These are phyloP conservation scores for Trichoderma sp. DNA, from an alignment of 2,329 filamentous ascomycete species.

Conservation along the genomic window DNA sequence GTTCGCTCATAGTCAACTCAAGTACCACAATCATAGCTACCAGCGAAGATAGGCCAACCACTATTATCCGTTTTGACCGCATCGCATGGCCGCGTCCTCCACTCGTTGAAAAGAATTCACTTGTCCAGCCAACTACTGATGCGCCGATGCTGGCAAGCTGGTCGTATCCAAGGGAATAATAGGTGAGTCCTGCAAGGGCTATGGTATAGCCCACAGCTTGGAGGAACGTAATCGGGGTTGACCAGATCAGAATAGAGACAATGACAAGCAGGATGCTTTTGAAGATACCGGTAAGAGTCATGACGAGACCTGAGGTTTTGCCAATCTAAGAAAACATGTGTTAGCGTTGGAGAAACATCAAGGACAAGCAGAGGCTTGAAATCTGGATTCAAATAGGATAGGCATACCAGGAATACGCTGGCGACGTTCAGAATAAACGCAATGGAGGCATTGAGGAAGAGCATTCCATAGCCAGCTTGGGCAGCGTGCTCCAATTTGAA, in stretches of 20 bases:
- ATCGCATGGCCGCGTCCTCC: constrained; percentile 22
- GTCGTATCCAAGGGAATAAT: constrained; percentile 51
- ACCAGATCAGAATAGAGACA: constrained; percentile 76
- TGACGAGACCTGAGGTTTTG: constrained; percentile 82
- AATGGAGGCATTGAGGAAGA: constrained; percentile 73
- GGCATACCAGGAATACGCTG: constrained; percentile 79
- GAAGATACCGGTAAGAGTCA: constrained; percentile 82
- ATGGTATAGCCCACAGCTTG: constrained; percentile 79
- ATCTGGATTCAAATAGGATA: not conserved
- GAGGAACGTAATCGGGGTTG: constrained; percentile 67
- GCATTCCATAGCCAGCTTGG: constrained; percentile 63
- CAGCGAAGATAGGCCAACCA: constrained; percentile 29
- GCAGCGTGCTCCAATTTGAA: constrained; percentile 68
- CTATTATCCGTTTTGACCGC: constrained; percentile 21
- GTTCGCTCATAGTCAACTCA: constrained; percentile 19
- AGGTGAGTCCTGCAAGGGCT: constrained; percentile 56
- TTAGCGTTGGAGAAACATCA: constrained; percentile 22
- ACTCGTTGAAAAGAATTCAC: constrained; percentile 26
- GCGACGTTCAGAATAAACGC: constrained; percentile 82
- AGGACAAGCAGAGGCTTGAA: not conserved
- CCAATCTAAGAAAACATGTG: constrained; percentile 62
- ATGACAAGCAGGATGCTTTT: constrained; percentile 84
- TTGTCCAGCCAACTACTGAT: not conserved
- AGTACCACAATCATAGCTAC: constrained; percentile 34
- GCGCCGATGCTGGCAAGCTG: constrained; percentile 34